Percentiles rank a stretch among this genome's conserved stretches.
phyloP scores from a whole-genome alignment of 1,284 basidiomycete species.

The Sphaerobolus stellatus region DNA sequence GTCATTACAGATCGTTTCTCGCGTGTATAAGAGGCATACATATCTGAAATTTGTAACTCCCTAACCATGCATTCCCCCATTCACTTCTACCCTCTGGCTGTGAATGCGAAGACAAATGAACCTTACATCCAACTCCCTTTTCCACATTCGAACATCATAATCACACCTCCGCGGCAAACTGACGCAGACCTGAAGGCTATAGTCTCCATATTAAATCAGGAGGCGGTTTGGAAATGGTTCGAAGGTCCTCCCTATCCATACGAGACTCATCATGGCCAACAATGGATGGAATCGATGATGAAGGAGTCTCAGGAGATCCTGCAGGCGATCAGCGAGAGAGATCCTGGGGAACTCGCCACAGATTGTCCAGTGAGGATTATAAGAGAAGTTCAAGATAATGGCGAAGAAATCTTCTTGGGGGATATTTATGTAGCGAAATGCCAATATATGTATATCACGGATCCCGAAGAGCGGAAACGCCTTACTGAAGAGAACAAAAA shows the following conservation, averaged over 20 bases:
- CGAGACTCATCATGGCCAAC: slow-evolving; percentile 24
- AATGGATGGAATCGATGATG: slow-evolving; percentile 23
- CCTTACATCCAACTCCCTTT: slow-evolving; percentile 44
- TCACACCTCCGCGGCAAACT: slow-evolving; percentile 53
- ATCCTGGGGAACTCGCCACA: no score
- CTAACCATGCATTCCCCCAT: no score
- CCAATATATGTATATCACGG: slow-evolving; percentile 32
- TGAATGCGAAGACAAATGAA: slow-evolving; percentile 26
- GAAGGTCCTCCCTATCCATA: slow-evolving; percentile 11
- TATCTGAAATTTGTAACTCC: no score
- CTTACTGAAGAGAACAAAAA: slow-evolving; percentile 37
- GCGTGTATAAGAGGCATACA: no score
- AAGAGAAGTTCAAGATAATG: slow-evolving; percentile 48
- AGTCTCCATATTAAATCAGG: slow-evolving; percentile 40
- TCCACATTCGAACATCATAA: slow-evolving; percentile 51
- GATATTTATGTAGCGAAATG: slow-evolving; percentile 41
- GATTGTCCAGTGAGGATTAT: slow-evolving; percentile 47
- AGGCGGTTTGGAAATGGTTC: neutral
- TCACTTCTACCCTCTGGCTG: slow-evolving; percentile 40
- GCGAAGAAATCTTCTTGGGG: slow-evolving; percentile 46
- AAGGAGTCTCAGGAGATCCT: no score
- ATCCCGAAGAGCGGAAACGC: slow-evolving; percentile 30
- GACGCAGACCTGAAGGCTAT: slow-evolving; percentile 39
- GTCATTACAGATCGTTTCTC: no score
- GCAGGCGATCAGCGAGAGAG: no score